These are phyloP conservation scores for Isochrysis galbana DNA, from an alignment of 78 protist genomes.

Conservation along the genomic window DNA sequence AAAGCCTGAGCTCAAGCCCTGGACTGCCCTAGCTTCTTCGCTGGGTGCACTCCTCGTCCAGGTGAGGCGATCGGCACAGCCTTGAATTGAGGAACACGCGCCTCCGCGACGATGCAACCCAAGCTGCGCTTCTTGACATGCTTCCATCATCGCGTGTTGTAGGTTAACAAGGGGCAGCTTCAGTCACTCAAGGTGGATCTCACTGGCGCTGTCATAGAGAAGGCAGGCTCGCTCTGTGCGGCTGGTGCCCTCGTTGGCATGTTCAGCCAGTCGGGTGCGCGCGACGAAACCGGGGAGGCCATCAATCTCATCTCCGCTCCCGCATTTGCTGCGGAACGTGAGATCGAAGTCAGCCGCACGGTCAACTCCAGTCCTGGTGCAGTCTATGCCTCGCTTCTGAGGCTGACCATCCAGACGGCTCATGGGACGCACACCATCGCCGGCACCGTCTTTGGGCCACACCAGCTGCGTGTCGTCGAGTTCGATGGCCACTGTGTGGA, in stretches of 20 bases:
- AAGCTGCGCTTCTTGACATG: too few relatives aligned
- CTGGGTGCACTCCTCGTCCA: slow-evolving; percentile 39
- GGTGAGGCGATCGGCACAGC: too few relatives aligned
- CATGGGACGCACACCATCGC: background rate
- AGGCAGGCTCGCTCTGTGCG: background rate
- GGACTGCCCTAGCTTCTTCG: background rate
- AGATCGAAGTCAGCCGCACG: background rate
- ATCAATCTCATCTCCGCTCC: slow-evolving; percentile 47
- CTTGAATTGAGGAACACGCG: too few relatives aligned
- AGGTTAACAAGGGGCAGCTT: background rate
- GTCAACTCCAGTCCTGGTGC: background rate
- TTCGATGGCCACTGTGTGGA: background rate
- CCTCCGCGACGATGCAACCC: too few relatives aligned
- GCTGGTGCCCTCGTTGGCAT: slow-evolving; percentile 38
- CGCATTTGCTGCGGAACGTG: background rate
- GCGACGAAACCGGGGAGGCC: background rate
- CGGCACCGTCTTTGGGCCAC: background rate
- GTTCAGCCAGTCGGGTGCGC: background rate
- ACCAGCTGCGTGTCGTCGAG: background rate
- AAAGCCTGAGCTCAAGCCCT: slow-evolving; percentile 19
- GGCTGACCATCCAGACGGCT: background rate
- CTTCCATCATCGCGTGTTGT: too few relatives aligned
- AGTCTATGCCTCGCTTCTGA: background rate
- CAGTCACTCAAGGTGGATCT: background rate
- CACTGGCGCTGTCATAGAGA: background rate